Percentiles rank a stretch among this genome's conserved stretches.
These are phyloP conservation scores for Myxozyma geophila DNA, from an alignment of 805 yeast genomes.

Conservation along the genomic window DNA sequence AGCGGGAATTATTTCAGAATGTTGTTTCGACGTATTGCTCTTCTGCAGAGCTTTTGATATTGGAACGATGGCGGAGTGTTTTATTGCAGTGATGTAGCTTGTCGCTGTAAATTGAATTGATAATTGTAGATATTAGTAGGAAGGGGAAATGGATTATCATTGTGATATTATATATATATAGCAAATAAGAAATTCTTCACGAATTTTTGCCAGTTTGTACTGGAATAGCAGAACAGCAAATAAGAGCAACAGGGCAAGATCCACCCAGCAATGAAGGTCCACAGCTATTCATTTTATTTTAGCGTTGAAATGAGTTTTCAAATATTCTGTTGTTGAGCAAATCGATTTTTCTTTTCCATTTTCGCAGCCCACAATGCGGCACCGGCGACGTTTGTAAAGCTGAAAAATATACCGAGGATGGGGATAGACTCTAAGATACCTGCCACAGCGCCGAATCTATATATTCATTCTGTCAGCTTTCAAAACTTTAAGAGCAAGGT, in stretches of 20 bases:
- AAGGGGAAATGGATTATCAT: background rate
- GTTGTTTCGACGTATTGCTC: slow-evolving; percentile 16
- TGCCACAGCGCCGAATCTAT: slow-evolving; percentile 32
- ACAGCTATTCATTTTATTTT: background rate
- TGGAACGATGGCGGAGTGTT: slow-evolving; percentile 19
- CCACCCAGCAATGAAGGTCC: background rate
- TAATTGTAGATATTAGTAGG: background rate
- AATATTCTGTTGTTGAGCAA: background rate
- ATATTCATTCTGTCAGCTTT: background rate
- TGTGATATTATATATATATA: background rate
- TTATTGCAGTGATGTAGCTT: slow-evolving; percentile 5
- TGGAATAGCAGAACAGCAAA: background rate
- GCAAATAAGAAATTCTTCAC: background rate
- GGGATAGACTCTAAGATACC: slow-evolving; percentile 33
- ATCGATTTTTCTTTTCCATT: slow-evolving; percentile 21
- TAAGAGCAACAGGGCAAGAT: background rate
- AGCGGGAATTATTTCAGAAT: slow-evolving; percentile 11
- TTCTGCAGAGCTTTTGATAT: slow-evolving; percentile 12
- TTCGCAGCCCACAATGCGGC: slow-evolving; percentile 38
- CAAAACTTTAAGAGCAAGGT: background rate
- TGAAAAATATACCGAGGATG: slow-evolving; percentile 30
- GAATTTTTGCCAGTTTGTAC: too few species aligned
- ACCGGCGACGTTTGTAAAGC: slow-evolving; percentile 36
- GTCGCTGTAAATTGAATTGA: background rate
- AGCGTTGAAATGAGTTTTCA: background rate